These are phyloP conservation scores for Coffea humblotiana DNA, from an alignment of 305 asterid species.

Conservation along the genomic window DNA sequence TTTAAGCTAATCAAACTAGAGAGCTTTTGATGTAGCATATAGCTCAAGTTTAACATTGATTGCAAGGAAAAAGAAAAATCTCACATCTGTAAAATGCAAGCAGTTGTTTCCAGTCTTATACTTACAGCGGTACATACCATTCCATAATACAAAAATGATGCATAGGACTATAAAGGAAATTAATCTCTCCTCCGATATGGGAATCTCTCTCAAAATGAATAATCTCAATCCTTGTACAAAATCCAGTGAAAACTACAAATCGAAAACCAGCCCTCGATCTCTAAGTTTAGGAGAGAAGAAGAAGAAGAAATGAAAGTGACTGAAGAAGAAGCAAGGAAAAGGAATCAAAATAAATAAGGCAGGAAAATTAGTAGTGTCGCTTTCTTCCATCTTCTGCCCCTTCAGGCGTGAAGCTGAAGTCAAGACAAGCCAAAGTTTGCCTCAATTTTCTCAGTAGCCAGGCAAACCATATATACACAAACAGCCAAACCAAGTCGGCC, in stretches of 20 bases:
- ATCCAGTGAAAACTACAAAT: not conserved
- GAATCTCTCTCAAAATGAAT: not conserved
- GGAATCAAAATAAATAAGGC: not conserved
- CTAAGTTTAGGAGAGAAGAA: not conserved
- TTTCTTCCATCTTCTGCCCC: constrained; percentile 6
- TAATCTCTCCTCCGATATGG: not conserved
- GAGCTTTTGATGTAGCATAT: too few species aligned
- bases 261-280: not conserved
- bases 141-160: not conserved
- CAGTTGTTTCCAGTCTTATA: too few species aligned
- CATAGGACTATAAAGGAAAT: too few species aligned
- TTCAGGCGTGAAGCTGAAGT: constrained; percentile 1
- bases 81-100: too few species aligned
- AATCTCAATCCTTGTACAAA: not conserved
- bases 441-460: not conserved
- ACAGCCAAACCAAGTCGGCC: not conserved
- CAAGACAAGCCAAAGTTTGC: constrained; percentile 5
- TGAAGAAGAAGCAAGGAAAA: not conserved
- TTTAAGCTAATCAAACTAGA: too few species aligned
- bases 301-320: not conserved
- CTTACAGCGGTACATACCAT: too few species aligned
- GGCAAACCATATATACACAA: not conserved
- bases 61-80: too few species aligned
- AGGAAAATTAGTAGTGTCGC: not conserved
- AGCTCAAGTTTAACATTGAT: too few species aligned